Conservation (phyloP, 2,329 filamentous ascomycete species). For the Ceratocystis smalleyi region DNA sequence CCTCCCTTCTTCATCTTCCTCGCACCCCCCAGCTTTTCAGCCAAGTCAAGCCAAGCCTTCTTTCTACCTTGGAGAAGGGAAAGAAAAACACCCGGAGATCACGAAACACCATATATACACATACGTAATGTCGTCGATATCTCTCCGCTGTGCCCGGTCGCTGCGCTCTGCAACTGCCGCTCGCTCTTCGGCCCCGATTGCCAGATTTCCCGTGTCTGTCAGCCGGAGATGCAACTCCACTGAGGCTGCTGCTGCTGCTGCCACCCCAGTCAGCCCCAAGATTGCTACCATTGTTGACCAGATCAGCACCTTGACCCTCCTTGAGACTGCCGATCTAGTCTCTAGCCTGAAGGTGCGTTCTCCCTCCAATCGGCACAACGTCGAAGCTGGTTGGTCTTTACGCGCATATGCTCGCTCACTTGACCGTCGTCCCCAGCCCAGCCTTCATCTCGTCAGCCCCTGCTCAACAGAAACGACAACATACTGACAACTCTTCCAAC, state of each 20-base stretch:
- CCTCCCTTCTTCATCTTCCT: neutral
- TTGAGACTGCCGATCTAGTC: slow-evolving; percentile 95
- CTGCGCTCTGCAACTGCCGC: slow-evolving; percentile 32
- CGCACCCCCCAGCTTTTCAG: neutral
- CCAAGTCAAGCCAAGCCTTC: neutral
- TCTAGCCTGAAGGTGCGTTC: slow-evolving; percentile 72
- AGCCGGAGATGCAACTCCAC: slow-evolving; percentile 77
- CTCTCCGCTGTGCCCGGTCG: slow-evolving; percentile 15
- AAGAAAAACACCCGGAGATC: neutral
- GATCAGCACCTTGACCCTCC: slow-evolving; percentile 91
- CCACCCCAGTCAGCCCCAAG: slow-evolving; percentile 57
- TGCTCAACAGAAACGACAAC: neutral
- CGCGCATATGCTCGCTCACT: neutral
- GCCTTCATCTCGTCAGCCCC: neutral
- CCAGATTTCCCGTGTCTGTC: slow-evolving; percentile 31
- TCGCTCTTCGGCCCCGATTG: slow-evolving; percentile 34
- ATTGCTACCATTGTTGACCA: slow-evolving; percentile 91
- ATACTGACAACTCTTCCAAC: neutral
- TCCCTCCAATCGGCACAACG: neutral
- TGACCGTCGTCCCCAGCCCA: neutral
- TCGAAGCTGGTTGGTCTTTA: neutral
- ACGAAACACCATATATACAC: neutral
- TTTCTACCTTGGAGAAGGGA: neutral
- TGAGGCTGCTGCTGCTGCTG: slow-evolving; percentile 46
- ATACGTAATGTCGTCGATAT: slow-evolving; percentile 15